phyloP scores from a whole-genome alignment of 2,329 filamentous ascomycete genomes.

The Diplodia corticola region DNA sequence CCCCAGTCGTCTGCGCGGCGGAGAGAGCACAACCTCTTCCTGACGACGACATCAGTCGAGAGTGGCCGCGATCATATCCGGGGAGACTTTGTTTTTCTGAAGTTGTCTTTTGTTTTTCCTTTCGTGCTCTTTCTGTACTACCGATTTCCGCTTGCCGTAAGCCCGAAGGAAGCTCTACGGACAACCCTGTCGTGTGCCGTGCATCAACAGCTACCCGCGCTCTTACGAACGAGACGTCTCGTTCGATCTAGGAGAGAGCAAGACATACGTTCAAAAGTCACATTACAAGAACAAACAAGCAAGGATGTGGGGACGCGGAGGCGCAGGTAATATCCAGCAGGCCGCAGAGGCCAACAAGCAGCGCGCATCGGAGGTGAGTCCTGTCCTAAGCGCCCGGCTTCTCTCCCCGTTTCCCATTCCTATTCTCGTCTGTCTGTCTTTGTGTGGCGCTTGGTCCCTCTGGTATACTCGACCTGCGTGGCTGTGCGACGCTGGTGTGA shows the following conservation, averaged over 20 bases:
- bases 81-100: background rate
- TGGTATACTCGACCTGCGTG: background rate
- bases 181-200: background rate
- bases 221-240: background rate
- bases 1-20: background rate
- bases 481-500: background rate
- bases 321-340: conserved; percentile 46
- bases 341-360: conserved; percentile 33
- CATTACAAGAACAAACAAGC: background rate
- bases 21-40: background rate
- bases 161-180: background rate
- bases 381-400: conserved; percentile 14
- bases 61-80: background rate
- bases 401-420: background rate
- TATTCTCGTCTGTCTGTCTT: background rate
- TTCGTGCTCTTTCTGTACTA: background rate
- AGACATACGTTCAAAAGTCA: background rate
- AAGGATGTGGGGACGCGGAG: conserved; percentile 45
- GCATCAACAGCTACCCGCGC: background rate
- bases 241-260: background rate
- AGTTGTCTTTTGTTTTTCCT: background rate
- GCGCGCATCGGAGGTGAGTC: conserved; percentile 34
- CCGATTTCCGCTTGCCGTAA: background rate
- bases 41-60: background rate
- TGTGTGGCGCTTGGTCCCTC: background rate